Evolutionary conservation across 108 stramenopile species (phyloP).

Genomic region (Cyclotella kingstonii): DNA sequence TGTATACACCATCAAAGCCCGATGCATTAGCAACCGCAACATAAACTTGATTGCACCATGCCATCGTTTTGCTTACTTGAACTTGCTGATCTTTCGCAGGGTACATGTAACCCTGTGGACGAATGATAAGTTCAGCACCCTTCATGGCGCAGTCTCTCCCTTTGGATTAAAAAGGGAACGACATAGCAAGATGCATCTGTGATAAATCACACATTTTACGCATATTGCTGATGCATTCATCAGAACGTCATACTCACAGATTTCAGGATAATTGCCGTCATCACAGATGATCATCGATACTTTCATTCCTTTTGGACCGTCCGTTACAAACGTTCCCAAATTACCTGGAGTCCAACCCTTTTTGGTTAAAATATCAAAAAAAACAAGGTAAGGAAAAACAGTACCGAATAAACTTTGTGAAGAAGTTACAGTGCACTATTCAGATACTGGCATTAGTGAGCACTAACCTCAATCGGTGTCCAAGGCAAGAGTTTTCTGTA

Average conservation of each 20-base stretch:
- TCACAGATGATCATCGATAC: conserved; percentile 83
- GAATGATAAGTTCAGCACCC: conserved; percentile 75
- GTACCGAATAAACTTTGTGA: no score
- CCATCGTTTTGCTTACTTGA: conserved; percentile 79
- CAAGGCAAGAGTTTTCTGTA: conserved; percentile 78
- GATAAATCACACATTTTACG: no score
- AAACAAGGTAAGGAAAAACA: neutral
- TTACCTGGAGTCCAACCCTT: conserved; percentile 58
- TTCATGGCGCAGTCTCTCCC: conserved; percentile 77
- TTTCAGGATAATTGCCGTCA: conserved; percentile 80
- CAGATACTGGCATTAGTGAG: conserved; percentile 1
- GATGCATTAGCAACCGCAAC: conserved; percentile 88
- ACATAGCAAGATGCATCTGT: no score
- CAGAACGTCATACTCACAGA: conserved; percentile 25
- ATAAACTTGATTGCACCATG: conserved; percentile 83
- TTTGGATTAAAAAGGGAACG: no score
- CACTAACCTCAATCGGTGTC: conserved; percentile 75
- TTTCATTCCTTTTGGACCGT: conserved; percentile 83
- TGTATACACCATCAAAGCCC: conserved; percentile 76
- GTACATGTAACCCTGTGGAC: conserved; percentile 79
- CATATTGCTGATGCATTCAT: neutral
- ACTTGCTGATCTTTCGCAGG: conserved; percentile 88
- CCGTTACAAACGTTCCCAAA: conserved; percentile 67
- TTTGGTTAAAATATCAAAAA: neutral
- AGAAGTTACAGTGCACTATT: no score